phyloP scores from a whole-genome alignment of 208 protist genomes.

The Naegleria fowleri region DNA sequence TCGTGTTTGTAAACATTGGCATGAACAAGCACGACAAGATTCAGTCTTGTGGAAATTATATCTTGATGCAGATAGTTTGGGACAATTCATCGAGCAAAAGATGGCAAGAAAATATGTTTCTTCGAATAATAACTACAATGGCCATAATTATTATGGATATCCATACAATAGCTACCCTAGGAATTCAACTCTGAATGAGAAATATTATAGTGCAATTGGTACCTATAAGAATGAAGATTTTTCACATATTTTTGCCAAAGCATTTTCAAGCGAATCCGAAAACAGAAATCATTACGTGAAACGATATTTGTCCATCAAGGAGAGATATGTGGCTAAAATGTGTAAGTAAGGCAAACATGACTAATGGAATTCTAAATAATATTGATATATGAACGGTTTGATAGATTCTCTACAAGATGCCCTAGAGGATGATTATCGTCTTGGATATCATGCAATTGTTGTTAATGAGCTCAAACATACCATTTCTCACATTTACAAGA shows the following conservation, averaged over 20 bases:
- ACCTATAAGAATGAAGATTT: background rate
- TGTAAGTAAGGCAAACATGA: background rate
- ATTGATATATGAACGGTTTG: no score
- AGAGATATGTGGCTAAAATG: background rate
- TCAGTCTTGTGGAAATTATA: background rate
- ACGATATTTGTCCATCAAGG: background rate
- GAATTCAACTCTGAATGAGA: background rate
- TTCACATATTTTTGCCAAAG: background rate
- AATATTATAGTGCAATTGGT: background rate
- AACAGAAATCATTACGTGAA: background rate
- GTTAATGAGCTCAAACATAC: background rate
- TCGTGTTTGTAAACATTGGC: background rate
- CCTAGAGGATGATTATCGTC: background rate
- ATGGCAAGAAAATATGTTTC: background rate
- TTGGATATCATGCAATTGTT: background rate
- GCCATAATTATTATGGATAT: background rate
- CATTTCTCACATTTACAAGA: background rate
- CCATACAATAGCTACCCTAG: background rate
- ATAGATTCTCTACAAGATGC: background rate
- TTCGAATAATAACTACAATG: background rate
- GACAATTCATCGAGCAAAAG: background rate
- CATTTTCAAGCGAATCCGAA: background rate
- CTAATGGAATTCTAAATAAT: no score
- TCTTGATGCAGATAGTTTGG: background rate
- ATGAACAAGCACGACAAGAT: background rate